Evolutionary conservation across 1,284 basidiomycete species (phyloP), one percentile per base, ranked within the genome.

Genomic region (Kwoniella shivajii): DNA sequence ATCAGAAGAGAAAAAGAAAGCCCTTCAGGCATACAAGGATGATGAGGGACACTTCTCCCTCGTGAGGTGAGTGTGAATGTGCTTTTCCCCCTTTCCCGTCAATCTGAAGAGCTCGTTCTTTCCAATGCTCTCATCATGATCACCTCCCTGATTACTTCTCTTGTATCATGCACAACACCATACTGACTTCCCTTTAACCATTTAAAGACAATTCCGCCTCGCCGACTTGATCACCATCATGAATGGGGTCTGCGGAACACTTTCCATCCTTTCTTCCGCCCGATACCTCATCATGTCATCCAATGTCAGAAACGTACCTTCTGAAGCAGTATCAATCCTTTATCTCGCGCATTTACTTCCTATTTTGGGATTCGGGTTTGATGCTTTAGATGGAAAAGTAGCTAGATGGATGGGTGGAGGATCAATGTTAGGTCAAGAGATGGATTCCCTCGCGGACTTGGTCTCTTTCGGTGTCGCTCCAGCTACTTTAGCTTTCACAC

Each of bases 161-260:
- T n/a, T n/a, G n/a, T n/a, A n/a, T n/a, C n/a, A n/a, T n/a, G n/a
- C n/a, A n/a, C n/a, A n/a, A n/a, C n/a, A n/a, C n/a, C 18, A n/a
- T 39, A 20, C 37, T 39, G 37, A 39, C 13, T 20, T 7, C 11
- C n/a, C 37, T 10, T 7, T n/a, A n/a, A n/a, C 22, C 37, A 14
- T n/a, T 50, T 50, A 33, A 69, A 96, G 95, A 68, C 99, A 98
- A 79, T 99, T 99, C 76, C 92, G 94, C 57, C 85, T 99, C 33
- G 95, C 95, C 67, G 95, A 99, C 80, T 84, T 96, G 43, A 92
- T 99, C 71, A 99, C 95, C n/a, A 92, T 99, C 65, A 95, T 96
- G 88, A 99, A 99, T 75, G 96, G 96, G 38, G 90, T 99, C 75
- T 99, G 96, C 79, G 96, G 96, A 57, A 91, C 91, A 14, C 88